phyloP scores from a whole-genome alignment of 2,329 filamentous ascomycete species.

The Teratosphaeria pseudoeucalypti region DNA sequence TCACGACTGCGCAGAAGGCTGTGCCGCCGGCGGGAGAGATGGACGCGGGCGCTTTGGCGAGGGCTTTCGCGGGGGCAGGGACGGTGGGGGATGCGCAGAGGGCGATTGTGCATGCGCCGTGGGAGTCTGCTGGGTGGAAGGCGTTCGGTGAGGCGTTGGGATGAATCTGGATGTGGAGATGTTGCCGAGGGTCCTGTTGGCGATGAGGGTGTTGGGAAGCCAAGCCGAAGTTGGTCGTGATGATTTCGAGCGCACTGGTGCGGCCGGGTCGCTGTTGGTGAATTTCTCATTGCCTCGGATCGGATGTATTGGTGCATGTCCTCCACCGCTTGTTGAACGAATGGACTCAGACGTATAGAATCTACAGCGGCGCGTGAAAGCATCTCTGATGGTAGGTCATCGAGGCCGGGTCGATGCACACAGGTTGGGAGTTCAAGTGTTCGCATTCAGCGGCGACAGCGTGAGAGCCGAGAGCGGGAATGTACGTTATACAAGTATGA shows the following conservation, averaged over 20 bases:
- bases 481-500: not conserved
- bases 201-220: not conserved
- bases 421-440: too few species aligned
- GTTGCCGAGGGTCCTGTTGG: not conserved
- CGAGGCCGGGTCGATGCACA: too few species aligned
- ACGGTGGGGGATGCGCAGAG: conserved; percentile 63
- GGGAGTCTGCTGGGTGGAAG: conserved; percentile 35
- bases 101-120: conserved; percentile 72
- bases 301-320: too few species aligned
- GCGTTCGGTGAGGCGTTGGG: conserved; percentile 3
- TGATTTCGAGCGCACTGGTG: too few species aligned
- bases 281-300: too few species aligned
- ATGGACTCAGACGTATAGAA: not conserved
- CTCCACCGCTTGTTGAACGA: too few species aligned
- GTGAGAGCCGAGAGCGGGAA: not conserved
- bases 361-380: too few species aligned
- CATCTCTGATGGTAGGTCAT: too few species aligned
- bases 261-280: too few species aligned
- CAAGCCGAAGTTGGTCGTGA: too few species aligned
- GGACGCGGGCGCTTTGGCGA: conserved; percentile 57
- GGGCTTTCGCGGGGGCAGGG: conserved; percentile 64
- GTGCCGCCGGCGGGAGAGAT: conserved; percentile 64
- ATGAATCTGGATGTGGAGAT: not conserved
- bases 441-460: too few species aligned
- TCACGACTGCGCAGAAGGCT: conserved; percentile 64